These are phyloP conservation scores for Russula griseocarnosa DNA, from an alignment of 768 basidiomycete species.

Conservation along the genomic window DNA sequence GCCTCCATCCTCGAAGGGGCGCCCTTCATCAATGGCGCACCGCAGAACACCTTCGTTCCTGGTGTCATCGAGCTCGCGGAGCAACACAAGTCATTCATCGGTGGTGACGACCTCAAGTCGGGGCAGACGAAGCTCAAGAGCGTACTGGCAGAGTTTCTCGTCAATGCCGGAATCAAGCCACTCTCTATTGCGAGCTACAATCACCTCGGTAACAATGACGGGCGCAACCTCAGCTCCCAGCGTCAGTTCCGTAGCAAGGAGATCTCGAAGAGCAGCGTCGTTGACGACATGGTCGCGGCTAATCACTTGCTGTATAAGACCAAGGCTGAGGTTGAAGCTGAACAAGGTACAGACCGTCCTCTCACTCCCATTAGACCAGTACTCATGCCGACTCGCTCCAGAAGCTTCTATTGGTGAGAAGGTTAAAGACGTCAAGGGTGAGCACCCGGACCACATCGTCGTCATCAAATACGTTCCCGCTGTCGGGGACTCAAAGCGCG, in stretches of 20 bases:
- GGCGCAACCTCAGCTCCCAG: slow-evolving; percentile 84
- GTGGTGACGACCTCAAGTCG: slow-evolving; percentile 96
- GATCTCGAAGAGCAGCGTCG: slow-evolving; percentile 94
- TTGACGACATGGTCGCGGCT: slow-evolving; percentile 96
- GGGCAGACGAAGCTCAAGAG: slow-evolving; percentile 98
- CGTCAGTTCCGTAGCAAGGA: slow-evolving; percentile 97
- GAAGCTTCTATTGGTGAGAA: slow-evolving; percentile 45
- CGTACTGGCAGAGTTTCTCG: slow-evolving; percentile 96
- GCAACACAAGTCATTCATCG: slow-evolving; percentile 85
- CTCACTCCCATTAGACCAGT: background rate
- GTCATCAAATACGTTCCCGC: slow-evolving; percentile 97
- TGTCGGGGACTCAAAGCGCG: slow-evolving; percentile 95
- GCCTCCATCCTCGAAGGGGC: slow-evolving; percentile 92
- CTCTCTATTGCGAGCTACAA: slow-evolving; percentile 97
- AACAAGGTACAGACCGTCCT: slow-evolving; percentile 7
- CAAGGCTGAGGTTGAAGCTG: slow-evolving; percentile 40
- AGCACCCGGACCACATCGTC: slow-evolving; percentile 96
- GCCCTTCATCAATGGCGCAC: slow-evolving; percentile 96
- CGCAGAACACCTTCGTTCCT: slow-evolving; percentile 98
- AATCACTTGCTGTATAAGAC: slow-evolving; percentile 90
- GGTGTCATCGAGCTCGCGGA: slow-evolving; percentile 93
- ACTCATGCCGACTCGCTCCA: background rate
- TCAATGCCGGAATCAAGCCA: slow-evolving; percentile 98
- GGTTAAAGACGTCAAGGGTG: slow-evolving; percentile 67
- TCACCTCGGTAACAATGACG: slow-evolving; percentile 98